Evolutionary conservation across 306 rosid genomes (phyloP).

Genomic region (Malus sieversii): DNA sequence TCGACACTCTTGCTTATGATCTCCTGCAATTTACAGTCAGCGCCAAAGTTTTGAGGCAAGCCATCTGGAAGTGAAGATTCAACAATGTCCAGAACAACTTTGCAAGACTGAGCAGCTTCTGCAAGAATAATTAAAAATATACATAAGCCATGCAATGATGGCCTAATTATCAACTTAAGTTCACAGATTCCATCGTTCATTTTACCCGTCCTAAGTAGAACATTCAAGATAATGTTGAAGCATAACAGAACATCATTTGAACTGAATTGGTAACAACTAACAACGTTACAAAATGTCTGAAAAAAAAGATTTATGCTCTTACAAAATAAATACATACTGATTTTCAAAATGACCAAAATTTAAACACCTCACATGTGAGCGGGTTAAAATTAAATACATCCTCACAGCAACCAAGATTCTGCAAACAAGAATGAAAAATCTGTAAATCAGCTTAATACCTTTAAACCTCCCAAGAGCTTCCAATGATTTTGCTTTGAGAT

Average conservation of each 20-base stretch:
- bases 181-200: neutral
- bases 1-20: constrained; percentile 60
- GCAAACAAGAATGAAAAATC: constrained; percentile 11
- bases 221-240: neutral
- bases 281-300: neutral
- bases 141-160: constrained; percentile 22
- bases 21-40: constrained; percentile 91
- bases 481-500: constrained; percentile 77
- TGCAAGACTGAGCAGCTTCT: constrained; percentile 92
- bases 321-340: neutral
- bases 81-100: constrained; percentile 70
- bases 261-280: neutral
- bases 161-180: constrained; percentile 14
- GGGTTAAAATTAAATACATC: constrained; percentile 9
- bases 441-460: constrained; percentile 43
- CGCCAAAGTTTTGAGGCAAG: constrained; percentile 63
- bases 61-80: constrained; percentile 86
- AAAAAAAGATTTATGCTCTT: neutral
- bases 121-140: constrained; percentile 42
- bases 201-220: neutral
- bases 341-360: neutral
- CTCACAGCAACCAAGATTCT: constrained; percentile 10
- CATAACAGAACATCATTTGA: neutral
- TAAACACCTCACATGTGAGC: neutral
- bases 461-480: constrained; percentile 65